Base-by-base conservation (phyloP, 1,139 yeast genomes). In the Protomyces inouyei region DNA sequence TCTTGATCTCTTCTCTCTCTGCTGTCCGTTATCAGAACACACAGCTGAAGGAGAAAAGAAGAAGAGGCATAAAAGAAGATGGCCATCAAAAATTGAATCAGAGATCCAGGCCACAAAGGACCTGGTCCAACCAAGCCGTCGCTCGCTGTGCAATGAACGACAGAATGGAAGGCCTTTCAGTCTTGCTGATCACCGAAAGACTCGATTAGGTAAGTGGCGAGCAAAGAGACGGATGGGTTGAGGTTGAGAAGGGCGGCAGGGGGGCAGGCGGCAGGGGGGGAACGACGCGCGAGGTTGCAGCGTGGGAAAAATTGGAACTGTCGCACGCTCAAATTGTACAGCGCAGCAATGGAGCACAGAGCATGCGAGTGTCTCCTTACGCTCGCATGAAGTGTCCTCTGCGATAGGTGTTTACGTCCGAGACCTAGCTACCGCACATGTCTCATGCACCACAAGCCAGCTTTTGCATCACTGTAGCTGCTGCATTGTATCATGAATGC, bases 101-200 rank as follows among this genome's bases (percentile, higher is more conserved):
- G 52, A 59, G 63, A 59, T 48, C 43, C 55, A 59, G 52, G 57
- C 63, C 63, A 59, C 54, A 59, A 59, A 43, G 48, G 63, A 59
- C 57, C 63, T 52, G 63, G 52, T 59, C 63, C 63, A 59, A 38
- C 63, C 21, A 23, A 43, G 28, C 57, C 63, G 43, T 28, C 57
- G 36, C 52, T 59, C 63, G 63, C 63, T 59, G 63, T 59, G 63
- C 63, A 59, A 59, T 59, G 63, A 59, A 55, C 46, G 46, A 52
- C 57, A 45, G 43, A 40, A 52, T 37, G 38, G 55, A 59, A 59
- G 63, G 55, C 63, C 53, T 45, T 52, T 40, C 53, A 48, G 53
- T 40, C 53, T 59, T 55, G 25, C 23, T 59, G 63, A 59, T 55
- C 63, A 40, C 56, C 36, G 54, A 52, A 57, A 59, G 40, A 55